Evolutionary conservation across 192 early-diverging fungal genomes (phyloP).

Genomic region (Cladochytrium replicatum): DNA sequence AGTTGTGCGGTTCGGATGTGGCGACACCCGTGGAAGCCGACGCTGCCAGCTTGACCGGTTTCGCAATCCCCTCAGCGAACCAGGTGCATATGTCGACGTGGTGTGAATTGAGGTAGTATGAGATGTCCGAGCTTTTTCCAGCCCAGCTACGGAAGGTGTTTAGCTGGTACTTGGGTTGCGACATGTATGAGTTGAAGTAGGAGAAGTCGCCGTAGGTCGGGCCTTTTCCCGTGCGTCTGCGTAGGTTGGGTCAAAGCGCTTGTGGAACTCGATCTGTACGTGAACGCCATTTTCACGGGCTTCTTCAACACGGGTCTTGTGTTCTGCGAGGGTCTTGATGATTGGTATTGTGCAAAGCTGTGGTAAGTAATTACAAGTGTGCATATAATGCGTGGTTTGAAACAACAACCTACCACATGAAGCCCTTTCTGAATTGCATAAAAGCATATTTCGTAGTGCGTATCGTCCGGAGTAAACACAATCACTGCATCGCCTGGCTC

Average conservation of each 20-base stretch:
- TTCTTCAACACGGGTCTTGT: slow-evolving; percentile 15
- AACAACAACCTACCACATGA: slow-evolving; percentile 19
- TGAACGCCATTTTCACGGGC: slow-evolving; percentile 27
- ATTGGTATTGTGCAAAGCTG: slow-evolving; percentile 33
- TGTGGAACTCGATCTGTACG: slow-evolving; percentile 31
- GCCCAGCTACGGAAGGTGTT: slow-evolving; percentile 32
- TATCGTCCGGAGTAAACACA: slow-evolving; percentile 38
- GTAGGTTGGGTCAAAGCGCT: slow-evolving; percentile 38
- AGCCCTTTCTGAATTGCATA: slow-evolving; percentile 27
- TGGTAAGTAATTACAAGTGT: too few relatives aligned
- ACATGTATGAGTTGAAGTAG: slow-evolving; percentile 33
- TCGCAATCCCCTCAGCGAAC: slow-evolving; percentile 18
- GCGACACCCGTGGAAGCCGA: slow-evolving; percentile 29
- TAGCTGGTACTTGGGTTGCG: slow-evolving; percentile 30
- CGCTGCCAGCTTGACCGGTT: slow-evolving; percentile 24
- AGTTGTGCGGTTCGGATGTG: slow-evolving; percentile 17
- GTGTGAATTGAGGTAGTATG: slow-evolving; percentile 33
- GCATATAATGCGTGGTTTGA: background rate
- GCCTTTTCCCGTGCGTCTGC: slow-evolving; percentile 27
- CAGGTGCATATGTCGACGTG: slow-evolving; percentile 35
- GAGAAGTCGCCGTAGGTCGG: slow-evolving; percentile 24
- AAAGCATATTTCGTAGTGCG: slow-evolving; percentile 28
- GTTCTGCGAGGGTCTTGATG: slow-evolving; percentile 27
- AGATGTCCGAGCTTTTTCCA: slow-evolving; percentile 32
- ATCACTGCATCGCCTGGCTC: slow-evolving; percentile 28